Conservation (phyloP, 805 yeast species). For the Wickerhamomyces ciferrii region DNA sequence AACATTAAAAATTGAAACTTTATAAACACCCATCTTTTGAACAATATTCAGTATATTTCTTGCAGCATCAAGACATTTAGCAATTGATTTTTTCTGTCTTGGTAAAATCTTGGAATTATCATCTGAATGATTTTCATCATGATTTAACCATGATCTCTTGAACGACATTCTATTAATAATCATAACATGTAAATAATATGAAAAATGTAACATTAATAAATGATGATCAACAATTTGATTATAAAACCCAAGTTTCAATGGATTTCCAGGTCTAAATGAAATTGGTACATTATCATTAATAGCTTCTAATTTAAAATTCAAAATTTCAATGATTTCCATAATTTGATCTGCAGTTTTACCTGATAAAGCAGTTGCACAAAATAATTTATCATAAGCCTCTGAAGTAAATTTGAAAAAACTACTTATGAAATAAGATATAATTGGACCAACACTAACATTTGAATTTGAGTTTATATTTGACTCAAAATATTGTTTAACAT, state of each 20-base stretch:
- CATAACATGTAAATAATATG: slow-evolving; percentile 14
- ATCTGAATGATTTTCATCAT: slow-evolving; percentile 7
- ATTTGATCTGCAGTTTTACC: slow-evolving; percentile 13
- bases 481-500: not conserved
- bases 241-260: not conserved
- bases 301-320: slow-evolving; percentile 12
- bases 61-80: slow-evolving; percentile 15
- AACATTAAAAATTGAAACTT: slow-evolving; percentile 9
- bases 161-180: slow-evolving; percentile 22
- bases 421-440: slow-evolving; percentile 6
- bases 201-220: slow-evolving; percentile 10
- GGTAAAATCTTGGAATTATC: slow-evolving; percentile 5
- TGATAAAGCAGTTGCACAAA: slow-evolving; percentile 13
- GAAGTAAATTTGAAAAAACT: slow-evolving; percentile 9
- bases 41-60: slow-evolving; percentile 11
- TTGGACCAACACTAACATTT: not conserved
- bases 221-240: not conserved
- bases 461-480: slow-evolving; percentile 2
- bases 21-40: slow-evolving; percentile 1
- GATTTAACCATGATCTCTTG: slow-evolving; percentile 18
- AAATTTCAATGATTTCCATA: slow-evolving; percentile 9
- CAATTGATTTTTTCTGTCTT: slow-evolving; percentile 12
- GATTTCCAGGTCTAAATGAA: slow-evolving; percentile 9
- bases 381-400: slow-evolving; percentile 11
- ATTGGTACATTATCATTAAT: slow-evolving; percentile 7